Percentiles rank a stretch among this genome's conserved stretches.
Conservation (phyloP, 768 basidiomycete genomes). For the Boletus vermiculosoides region DNA sequence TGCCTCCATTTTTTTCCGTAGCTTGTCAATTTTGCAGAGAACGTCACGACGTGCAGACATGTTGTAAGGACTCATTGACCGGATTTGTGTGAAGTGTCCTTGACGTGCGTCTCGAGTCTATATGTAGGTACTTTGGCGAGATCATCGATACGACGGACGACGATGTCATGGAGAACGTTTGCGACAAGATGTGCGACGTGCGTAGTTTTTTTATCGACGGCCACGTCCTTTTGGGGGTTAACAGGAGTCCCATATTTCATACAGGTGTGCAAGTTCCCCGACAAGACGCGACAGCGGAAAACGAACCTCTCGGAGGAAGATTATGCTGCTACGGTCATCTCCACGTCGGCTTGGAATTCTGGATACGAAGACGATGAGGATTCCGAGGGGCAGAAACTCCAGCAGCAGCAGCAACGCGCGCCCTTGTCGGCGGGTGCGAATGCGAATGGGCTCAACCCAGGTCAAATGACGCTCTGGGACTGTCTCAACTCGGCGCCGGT, state of each 20-base stretch:
- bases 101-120: slow-evolving; percentile 41
- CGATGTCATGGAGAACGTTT: slow-evolving; percentile 49
- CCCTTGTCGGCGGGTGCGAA: neutral
- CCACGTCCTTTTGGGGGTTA: neutral
- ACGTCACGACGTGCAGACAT: slow-evolving; percentile 60
- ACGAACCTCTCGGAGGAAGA: slow-evolving; percentile 47
- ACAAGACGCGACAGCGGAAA: slow-evolving; percentile 54
- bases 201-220: slow-evolving; percentile 21
- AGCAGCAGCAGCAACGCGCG: neutral
- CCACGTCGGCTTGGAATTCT: slow-evolving; percentile 17
- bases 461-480: slow-evolving; percentile 25
- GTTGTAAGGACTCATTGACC: slow-evolving; percentile 45
- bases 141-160: slow-evolving; percentile 48
- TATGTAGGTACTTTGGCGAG: slow-evolving; percentile 84
- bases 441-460: neutral
- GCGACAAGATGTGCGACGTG: slow-evolving; percentile 82
- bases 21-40: slow-evolving; percentile 60
- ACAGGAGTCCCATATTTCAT: neutral
- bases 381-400: neutral
- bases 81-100: neutral
- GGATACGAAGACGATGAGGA: slow-evolving; percentile 32
- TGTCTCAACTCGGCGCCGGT: slow-evolving; percentile 14
- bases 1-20: slow-evolving; percentile 10
- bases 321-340: slow-evolving; percentile 26
- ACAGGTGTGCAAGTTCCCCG: slow-evolving; percentile 80